Conservation (phyloP, 1,284 basidiomycete species). For the Lignosus rhinocerotis region DNA sequence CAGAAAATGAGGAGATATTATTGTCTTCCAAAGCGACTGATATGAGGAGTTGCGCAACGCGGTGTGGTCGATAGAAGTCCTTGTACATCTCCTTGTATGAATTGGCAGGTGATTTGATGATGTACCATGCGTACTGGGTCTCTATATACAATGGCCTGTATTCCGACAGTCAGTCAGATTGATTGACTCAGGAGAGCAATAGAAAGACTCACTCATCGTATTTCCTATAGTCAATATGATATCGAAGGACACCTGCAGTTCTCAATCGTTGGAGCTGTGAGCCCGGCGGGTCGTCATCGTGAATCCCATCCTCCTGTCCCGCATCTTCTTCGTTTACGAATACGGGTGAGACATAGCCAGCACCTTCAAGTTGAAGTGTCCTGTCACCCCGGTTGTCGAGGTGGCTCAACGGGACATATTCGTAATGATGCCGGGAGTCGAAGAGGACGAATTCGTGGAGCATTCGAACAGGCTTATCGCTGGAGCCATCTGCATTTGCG, state of each 20-base stretch:
- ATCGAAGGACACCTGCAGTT: constrained; percentile 35
- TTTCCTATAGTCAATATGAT: constrained; percentile 38
- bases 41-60: constrained; percentile 46
- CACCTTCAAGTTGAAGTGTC: constrained; percentile 33
- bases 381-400: constrained; percentile 23
- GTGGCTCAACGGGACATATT: constrained; percentile 34
- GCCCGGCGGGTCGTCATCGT: neutral
- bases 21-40: constrained; percentile 24
- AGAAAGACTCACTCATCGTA: constrained; percentile 37
- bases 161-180: neutral
- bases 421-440: constrained; percentile 5
- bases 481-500: constrained; percentile 2
- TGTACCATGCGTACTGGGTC: constrained; percentile 62
- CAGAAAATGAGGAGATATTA: neutral
- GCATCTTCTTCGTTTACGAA: constrained; percentile 44
- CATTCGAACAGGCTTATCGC: neutral
- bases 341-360: constrained; percentile 38
- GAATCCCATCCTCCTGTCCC: constrained; percentile 31
- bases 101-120: constrained; percentile 47
- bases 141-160: constrained; percentile 61
- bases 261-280: constrained; percentile 32
- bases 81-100: constrained; percentile 46
- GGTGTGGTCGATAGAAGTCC: constrained; percentile 50
- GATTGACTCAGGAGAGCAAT: neutral
- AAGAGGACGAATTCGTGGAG: neutral